Evolutionary conservation across 2,329 filamentous ascomycete genomes (phyloP), one percentile per base, ranked within the genome.

Genomic region (Fusarium anthophilum): DNA sequence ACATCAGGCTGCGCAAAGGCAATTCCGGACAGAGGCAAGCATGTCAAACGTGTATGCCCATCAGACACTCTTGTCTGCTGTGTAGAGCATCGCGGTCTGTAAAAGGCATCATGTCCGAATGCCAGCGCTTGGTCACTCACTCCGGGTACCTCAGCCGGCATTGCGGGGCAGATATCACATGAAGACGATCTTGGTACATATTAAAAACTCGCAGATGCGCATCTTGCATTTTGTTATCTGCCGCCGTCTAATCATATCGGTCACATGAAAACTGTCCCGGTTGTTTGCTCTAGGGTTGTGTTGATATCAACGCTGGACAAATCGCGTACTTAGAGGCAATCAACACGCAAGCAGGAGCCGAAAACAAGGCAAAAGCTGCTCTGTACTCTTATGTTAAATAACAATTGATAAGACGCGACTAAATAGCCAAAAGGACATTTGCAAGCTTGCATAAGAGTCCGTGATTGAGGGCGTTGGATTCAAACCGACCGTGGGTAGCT

Each of bases 371-470:
- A 32, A 30, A 13, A 7, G 47, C 22, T n/a, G 22, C 47, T 9
- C 5, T 13, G 22, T n/a, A n/a, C 11, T 10, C 28, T 7, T 11
- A 2, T 1, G 14, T 38, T 28, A 5, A 15, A 17, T 12, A 2
- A 2, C 3, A 22, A 28, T 54, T 12, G 10, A 38, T 38, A 13
- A 13, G 10, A 13, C 18, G 10, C 50, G n/a, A 9, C 6, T 26
- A 5, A 14, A 22, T 0, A 7, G n/a, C 18, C 18, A 26, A 28
- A 28, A 38, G 15, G n/a, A 28, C 13, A 38, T 28, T 38, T 13
- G 14, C 24, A 22, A 28, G 7, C 18, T 37, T 22, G 6, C 22
- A 2, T 54, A 6, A 22, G 13, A 26, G 32, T 26, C 24, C 18
- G 18, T 22, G 9, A 17, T 22, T 14, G 6, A 20, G 4, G 5